Evolutionary conservation across 192 early-diverging fungal species (phyloP).

Genomic region (Diversispora eburnea): DNA sequence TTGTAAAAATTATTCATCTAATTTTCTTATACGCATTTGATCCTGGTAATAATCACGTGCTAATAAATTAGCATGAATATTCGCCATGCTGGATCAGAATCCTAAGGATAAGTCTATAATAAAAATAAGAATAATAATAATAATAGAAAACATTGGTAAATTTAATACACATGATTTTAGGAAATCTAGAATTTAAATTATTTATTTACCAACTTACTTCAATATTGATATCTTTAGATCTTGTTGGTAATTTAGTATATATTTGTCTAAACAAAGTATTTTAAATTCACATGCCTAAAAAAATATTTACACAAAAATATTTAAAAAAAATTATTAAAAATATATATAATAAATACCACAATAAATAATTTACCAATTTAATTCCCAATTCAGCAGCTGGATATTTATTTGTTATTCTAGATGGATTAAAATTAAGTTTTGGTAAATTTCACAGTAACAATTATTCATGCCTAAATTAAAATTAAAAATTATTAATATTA

Average conservation of each 20-base stretch:
- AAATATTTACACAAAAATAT: background rate
- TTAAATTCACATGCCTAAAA: constrained; percentile 85
- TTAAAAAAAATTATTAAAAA: background rate
- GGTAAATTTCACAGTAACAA: constrained; percentile 65
- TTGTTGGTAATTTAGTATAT: constrained; percentile 36
- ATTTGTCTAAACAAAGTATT: constrained; percentile 62
- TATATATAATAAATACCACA: background rate
- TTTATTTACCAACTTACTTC: constrained; percentile 28
- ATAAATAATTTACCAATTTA: constrained; percentile 66
- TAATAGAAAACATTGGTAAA: background rate
- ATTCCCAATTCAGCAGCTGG: constrained; percentile 77
- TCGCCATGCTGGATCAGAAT: constrained; percentile 49
- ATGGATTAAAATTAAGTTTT: constrained; percentile 63
- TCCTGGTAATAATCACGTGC: constrained; percentile 56
- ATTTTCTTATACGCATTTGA: constrained; percentile 54
- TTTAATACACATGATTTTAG: too few species aligned
- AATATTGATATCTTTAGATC: constrained; percentile 28
- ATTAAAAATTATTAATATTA: background rate
- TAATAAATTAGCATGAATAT: constrained; percentile 42
- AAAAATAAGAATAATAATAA: background rate
- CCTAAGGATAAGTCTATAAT: constrained; percentile 47
- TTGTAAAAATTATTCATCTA: constrained; percentile 54
- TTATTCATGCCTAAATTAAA: constrained; percentile 43
- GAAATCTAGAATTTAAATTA: background rate
- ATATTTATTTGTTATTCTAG: constrained; percentile 47